Percentiles rank a stretch among this genome's conserved stretches.
Evolutionary conservation across 169 alveolate genomes (phyloP).

Genomic region (Cystoisospora suis): DNA sequence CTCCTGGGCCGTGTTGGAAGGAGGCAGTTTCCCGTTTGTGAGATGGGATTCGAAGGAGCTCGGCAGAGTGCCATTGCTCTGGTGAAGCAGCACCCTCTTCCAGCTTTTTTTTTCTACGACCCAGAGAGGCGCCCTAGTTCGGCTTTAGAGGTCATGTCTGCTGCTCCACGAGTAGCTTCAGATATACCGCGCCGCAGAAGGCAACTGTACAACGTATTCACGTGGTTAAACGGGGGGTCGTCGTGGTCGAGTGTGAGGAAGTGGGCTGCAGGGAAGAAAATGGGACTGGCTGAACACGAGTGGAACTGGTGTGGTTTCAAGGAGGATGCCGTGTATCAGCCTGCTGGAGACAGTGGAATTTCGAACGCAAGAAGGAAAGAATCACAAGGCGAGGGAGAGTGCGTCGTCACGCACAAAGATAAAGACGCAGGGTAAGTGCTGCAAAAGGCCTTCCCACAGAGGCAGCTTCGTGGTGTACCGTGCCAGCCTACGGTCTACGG

Average conservation of each 20-base stretch:
- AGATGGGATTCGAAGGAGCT: constrained; percentile 42
- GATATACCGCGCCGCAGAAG: too few relatives aligned
- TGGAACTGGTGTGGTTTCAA: too few relatives aligned
- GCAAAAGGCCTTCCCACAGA: too few relatives aligned
- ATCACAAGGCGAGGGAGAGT: too few relatives aligned
- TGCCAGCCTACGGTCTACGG: too few relatives aligned
- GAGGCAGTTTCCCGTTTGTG: constrained; percentile 38
- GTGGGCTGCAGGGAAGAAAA: background rate
- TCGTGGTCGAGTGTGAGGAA: background rate
- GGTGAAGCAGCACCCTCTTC: constrained; percentile 20
- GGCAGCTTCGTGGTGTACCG: too few relatives aligned
- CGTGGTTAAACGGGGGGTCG: constrained; percentile 31
- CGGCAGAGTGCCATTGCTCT: constrained; percentile 29
- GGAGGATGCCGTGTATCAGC: too few relatives aligned
- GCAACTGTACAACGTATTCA: constrained; percentile 28
- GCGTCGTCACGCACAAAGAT: too few relatives aligned
- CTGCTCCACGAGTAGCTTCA: background rate
- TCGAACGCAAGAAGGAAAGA: too few relatives aligned
- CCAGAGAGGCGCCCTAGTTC: background rate
- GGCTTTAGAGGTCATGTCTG: background rate
- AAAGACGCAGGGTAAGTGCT: too few relatives aligned
- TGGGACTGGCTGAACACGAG: background rate
- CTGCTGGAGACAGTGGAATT: too few relatives aligned
- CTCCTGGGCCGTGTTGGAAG: constrained; percentile 4
- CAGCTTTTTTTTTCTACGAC: background rate